A percentile compares a stretch with the other conserved stretches of the same genome.
Conservation (phyloP, 305 asterid genomes). For the Ajuga reptans region DNA sequence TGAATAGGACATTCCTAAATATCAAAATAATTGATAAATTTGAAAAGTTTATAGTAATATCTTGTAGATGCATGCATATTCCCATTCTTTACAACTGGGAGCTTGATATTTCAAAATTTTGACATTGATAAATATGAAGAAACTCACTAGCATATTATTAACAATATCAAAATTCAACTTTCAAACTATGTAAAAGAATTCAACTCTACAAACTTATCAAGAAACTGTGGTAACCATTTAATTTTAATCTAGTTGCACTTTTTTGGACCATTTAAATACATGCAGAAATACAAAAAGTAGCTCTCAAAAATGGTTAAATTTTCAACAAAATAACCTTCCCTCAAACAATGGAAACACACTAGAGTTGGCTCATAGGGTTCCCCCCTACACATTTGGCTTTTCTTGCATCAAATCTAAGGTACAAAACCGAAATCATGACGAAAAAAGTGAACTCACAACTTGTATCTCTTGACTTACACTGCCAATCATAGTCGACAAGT, state of each 20-base stretch:
- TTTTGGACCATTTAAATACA: slow-evolving; percentile 28
- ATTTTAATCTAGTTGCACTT: slow-evolving; percentile 11
- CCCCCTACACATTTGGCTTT: slow-evolving; percentile 17
- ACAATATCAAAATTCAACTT: not conserved
- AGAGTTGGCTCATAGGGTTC: slow-evolving; percentile 18
- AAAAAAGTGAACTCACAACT: slow-evolving; percentile 21
- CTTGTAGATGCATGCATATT: too few relatives aligned
- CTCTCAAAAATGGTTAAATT: slow-evolving; percentile 6
- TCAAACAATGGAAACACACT: not conserved
- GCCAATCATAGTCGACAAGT: slow-evolving; percentile 2
- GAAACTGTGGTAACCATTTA: not conserved
- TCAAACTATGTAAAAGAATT: not conserved
- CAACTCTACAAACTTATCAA: not conserved
- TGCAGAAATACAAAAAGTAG: slow-evolving; percentile 12
- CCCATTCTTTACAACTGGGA: too few relatives aligned
- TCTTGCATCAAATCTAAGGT: not conserved
- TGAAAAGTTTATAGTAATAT: too few relatives aligned
- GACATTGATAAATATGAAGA: not conserved
- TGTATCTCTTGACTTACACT: slow-evolving; percentile 22
- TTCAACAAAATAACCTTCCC: not conserved
- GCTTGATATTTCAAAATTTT: too few relatives aligned
- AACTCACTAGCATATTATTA: not conserved
- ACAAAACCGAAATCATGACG: not conserved
- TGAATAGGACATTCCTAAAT: too few relatives aligned
- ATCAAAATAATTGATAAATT: too few relatives aligned